These are phyloP conservation scores for Aspergillus ellipticus DNA, from an alignment of 495 filamentous ascomycete species.

Conservation along the genomic window DNA sequence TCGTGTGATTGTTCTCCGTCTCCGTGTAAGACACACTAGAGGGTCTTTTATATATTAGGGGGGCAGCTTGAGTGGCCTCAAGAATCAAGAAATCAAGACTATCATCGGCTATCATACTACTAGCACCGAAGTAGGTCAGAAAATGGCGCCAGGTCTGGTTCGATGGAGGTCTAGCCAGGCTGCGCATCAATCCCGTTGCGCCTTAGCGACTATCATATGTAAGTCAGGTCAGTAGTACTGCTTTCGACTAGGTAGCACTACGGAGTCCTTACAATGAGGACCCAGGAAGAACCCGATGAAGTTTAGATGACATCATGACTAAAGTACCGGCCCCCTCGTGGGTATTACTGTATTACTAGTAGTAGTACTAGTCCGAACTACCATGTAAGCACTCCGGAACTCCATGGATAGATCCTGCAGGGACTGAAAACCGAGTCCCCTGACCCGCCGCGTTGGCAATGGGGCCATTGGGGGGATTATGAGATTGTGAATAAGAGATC, in stretches of 20 bases:
- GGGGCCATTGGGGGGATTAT: neutral
- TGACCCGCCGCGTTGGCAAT: too few relatives aligned
- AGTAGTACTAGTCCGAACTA: neutral
- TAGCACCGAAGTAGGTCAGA: neutral
- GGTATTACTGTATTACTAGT: neutral
- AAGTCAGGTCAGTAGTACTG: too few relatives aligned
- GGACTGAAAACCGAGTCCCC: too few relatives aligned
- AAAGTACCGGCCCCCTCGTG: too few relatives aligned
- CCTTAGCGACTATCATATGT: neutral
- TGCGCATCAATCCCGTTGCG: neutral
- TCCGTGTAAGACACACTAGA: neutral
- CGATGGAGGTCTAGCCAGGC: neutral
- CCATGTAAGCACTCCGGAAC: too few relatives aligned
- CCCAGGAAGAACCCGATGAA: neutral
- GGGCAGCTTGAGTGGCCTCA: too few relatives aligned
- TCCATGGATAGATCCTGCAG: too few relatives aligned
- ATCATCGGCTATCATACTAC: neutral
- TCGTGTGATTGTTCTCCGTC: neutral
- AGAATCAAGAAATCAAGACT: neutral
- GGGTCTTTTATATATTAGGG: too few relatives aligned
- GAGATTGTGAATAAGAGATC: conserved; percentile 3
- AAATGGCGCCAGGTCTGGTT: neutral
- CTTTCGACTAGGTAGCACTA: neutral
- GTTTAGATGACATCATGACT: conserved; percentile 8
- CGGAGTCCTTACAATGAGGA: neutral